Evolutionary conservation across 2,329 filamentous ascomycete genomes (phyloP).

Genomic region (Fulvia fulva): DNA sequence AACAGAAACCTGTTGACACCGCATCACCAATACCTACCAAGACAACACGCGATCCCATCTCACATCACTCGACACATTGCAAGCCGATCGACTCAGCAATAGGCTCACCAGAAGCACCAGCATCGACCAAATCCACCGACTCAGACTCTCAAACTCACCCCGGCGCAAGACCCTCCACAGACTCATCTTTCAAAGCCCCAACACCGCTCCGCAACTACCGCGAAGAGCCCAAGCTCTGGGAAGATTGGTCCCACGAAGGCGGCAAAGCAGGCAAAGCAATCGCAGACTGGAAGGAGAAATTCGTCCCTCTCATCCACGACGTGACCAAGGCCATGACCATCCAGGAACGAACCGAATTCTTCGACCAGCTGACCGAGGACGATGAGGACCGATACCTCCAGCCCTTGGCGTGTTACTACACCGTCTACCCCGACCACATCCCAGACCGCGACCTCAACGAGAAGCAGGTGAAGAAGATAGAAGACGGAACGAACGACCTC

Average conservation of each 20-base stretch:
- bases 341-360: background rate
- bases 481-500: background rate
- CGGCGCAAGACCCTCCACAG: background rate
- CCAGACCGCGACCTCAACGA: background rate
- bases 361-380: conserved; percentile 2
- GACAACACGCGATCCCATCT: background rate
- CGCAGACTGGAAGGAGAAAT: conserved; percentile 1
- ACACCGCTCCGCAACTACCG: background rate
- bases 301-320: background rate
- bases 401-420: conserved; percentile 1
- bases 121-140: background rate
- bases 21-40: background rate
- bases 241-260: background rate
- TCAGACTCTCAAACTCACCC: background rate
- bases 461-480: background rate
- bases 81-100: background rate
- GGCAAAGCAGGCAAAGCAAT: conserved; percentile 6
- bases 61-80: background rate
- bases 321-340: background rate
- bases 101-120: background rate
- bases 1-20: background rate
- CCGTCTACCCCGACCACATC: conserved; percentile 1
- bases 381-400: conserved; percentile 3
- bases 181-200: background rate
- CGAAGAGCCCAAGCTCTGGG: background rate